Evolutionary conservation across 257 asterid genomes (phyloP).

Genomic region (Salvia hispanica): DNA sequence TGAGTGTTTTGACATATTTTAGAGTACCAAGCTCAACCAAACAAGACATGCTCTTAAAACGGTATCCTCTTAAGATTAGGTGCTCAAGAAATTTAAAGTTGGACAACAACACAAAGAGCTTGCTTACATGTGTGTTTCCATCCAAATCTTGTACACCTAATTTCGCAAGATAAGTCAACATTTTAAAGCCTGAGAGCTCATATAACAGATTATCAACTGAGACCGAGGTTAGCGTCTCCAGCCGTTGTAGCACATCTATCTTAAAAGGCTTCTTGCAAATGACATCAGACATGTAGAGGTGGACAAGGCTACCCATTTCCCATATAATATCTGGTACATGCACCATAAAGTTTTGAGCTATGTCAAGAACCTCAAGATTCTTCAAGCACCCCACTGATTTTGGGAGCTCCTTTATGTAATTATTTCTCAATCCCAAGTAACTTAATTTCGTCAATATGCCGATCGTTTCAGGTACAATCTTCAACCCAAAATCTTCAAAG

Average conservation of each 20-base stretch:
- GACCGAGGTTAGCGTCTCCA: too few species aligned
- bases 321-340: not conserved
- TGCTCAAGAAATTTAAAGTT: too few species aligned
- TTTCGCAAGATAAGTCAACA: too few species aligned
- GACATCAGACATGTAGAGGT: not conserved
- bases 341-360: not conserved
- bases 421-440: conserved; percentile 31
- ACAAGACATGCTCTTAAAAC: too few species aligned
- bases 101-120: too few species aligned
- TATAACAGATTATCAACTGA: too few species aligned
- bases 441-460: conserved; percentile 10
- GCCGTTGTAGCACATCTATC: not conserved
- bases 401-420: conserved; percentile 14
- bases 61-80: too few species aligned
- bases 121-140: too few species aligned
- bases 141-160: too few species aligned
- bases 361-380: conserved; percentile 22
- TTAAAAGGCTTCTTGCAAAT: not conserved
- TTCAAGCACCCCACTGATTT: conserved; percentile 7
- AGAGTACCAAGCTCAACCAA: too few species aligned
- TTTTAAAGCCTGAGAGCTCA: too few species aligned
- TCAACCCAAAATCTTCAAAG: conserved; percentile 23
- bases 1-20: too few species aligned
- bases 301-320: not conserved
- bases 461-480: conserved; percentile 6